phyloP scores from a whole-genome alignment of 345 rosid species.

The Erucastrum elatum region DNA sequence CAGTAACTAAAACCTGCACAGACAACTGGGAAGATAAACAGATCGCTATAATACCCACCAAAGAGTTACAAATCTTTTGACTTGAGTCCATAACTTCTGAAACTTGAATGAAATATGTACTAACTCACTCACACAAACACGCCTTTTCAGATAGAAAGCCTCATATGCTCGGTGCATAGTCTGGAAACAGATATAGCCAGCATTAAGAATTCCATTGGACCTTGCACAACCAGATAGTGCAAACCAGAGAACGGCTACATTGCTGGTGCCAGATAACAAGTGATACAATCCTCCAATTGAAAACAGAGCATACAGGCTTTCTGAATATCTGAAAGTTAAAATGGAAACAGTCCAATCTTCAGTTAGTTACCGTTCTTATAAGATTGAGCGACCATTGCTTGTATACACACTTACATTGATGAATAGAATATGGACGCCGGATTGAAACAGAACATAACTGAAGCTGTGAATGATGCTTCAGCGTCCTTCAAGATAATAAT shows the following conservation, averaged over 20 bases:
- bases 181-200: constrained; percentile 89
- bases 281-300: constrained; percentile 80
- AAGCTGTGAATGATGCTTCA: constrained; percentile 65
- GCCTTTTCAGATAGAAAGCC: constrained; percentile 52
- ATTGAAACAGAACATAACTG: constrained; percentile 80
- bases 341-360: too few relatives aligned
- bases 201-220: constrained; percentile 92
- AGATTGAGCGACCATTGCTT: neutral
- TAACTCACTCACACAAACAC: constrained; percentile 52
- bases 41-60: neutral
- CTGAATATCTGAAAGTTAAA: constrained; percentile 87
- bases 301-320: constrained; percentile 73
- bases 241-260: constrained; percentile 70
- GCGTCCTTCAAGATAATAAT: constrained; percentile 65
- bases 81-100: constrained; percentile 1
- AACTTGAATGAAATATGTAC: constrained; percentile 13
- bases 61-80: neutral
- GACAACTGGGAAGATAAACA: constrained; percentile 50
- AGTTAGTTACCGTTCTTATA: neutral
- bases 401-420: too few relatives aligned
- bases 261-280: constrained; percentile 58
- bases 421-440: constrained; percentile 90
- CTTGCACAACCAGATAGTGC: constrained; percentile 88
- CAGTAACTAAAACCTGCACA: constrained; percentile 56
- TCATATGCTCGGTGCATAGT: constrained; percentile 72